phyloP scores from a whole-genome alignment of 1,139 yeast species.

The Eremothecium cymbalariae region DNA sequence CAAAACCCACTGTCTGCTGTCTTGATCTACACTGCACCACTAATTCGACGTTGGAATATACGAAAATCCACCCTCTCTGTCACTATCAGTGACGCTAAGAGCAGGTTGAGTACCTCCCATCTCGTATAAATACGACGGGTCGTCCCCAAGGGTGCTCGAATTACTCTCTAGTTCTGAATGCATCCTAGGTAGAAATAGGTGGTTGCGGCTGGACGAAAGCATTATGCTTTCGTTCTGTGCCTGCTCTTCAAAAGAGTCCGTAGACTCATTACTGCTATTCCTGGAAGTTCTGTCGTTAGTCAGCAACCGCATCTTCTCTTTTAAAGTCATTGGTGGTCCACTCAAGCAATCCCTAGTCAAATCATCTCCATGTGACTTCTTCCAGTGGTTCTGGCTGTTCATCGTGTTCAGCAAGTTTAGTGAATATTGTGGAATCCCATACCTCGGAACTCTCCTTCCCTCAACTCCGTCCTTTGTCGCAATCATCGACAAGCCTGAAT shows the following conservation, averaged over 20 bases:
- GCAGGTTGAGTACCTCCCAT: conserved; percentile 18
- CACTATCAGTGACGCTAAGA: conserved; percentile 10
- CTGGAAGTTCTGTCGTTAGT: conserved; percentile 16
- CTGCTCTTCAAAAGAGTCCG: neutral
- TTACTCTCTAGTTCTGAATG: conserved; percentile 22
- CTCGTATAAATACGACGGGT: conserved; percentile 20
- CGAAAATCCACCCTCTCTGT: too few relatives aligned
- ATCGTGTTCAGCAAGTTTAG: conserved; percentile 30
- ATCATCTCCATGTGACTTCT: conserved; percentile 9
- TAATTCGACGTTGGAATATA: too few relatives aligned
- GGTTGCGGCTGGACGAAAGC: conserved; percentile 2
- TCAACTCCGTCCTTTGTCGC: conserved; percentile 70
- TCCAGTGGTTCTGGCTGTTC: conserved; percentile 18
- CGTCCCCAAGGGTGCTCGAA: conserved; percentile 27
- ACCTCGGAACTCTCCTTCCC: conserved; percentile 48
- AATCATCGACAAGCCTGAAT: conserved; percentile 59
- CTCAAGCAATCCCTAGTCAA: conserved; percentile 15
- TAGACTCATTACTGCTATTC: neutral
- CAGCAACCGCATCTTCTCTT: conserved; percentile 25
- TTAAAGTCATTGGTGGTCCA: conserved; percentile 26
- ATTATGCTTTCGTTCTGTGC: neutral
- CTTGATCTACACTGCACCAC: too few relatives aligned
- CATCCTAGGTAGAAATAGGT: conserved; percentile 2
- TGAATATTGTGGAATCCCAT: conserved; percentile 36
- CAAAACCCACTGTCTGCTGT: too few relatives aligned